Evolutionary conservation across 2,329 filamentous ascomycete genomes (phyloP).

Genomic region (Cladosporium sp.): DNA sequence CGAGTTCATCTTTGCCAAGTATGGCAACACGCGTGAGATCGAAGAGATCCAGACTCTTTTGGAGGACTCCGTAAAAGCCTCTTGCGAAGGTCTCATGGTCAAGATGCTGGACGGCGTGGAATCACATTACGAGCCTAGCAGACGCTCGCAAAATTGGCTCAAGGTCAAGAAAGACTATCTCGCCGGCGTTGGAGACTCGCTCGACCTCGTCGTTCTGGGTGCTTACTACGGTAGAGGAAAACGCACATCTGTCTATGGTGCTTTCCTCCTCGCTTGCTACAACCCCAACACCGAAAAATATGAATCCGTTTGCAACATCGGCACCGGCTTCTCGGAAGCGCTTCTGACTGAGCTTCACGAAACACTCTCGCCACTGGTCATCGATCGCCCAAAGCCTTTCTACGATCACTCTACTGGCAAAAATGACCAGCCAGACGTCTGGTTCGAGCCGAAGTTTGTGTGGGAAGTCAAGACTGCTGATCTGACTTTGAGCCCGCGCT

Average conservation of each 20-base stretch:
- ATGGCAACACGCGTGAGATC: conserved; percentile 79
- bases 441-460: conserved; percentile 91
- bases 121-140: conserved; percentile 92
- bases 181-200: conserved; percentile 84
- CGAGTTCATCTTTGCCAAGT: conserved; percentile 86
- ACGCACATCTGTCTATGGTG: conserved; percentile 90
- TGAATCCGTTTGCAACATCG: conserved; percentile 97
- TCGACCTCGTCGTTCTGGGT: conserved; percentile 92
- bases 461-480: conserved; percentile 99
- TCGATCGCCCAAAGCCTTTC: conserved; percentile 89
- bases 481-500: conserved; percentile 84
- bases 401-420: conserved; percentile 79
- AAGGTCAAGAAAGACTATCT: conserved; percentile 99
- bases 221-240: conserved; percentile 95
- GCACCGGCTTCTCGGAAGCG: conserved; percentile 94
- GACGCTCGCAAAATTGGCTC: conserved; percentile 95
- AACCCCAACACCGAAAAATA: conserved; percentile 76
- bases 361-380: conserved; percentile 70
- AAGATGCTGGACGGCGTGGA: conserved; percentile 96
- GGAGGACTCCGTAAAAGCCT: conserved; percentile 91
- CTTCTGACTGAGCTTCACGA: conserved; percentile 82
- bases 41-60: conserved; percentile 91
- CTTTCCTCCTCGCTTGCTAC: conserved; percentile 92
- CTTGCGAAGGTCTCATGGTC: conserved; percentile 97
- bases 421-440: conserved; percentile 95